Evolutionary conservation across 78 protist species (phyloP).

Genomic region (Tieghemostelium lacteum): DNA sequence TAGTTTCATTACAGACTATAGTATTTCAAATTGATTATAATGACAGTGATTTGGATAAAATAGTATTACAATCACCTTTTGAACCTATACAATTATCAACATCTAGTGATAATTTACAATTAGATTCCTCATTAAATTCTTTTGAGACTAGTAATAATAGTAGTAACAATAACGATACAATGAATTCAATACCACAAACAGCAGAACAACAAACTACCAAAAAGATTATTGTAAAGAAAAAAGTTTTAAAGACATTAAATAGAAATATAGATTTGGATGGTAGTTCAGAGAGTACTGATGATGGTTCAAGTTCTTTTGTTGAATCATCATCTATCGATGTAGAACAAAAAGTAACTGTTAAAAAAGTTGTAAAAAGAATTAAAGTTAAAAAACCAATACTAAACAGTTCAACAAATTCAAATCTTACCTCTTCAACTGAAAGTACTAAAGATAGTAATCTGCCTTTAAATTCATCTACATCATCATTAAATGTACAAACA

Average conservation of each 20-base stretch:
- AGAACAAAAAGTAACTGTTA: not conserved
- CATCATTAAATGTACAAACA: too few relatives aligned
- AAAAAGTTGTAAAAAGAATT: constrained; percentile 38
- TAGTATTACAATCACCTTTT: not conserved
- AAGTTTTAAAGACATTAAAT: constrained; percentile 32
- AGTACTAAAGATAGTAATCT: too few relatives aligned
- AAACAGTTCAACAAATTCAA: not conserved
- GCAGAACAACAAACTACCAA: too few relatives aligned
- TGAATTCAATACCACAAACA: too few relatives aligned
- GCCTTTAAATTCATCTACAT: too few relatives aligned
- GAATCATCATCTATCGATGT: not conserved
- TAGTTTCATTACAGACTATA: constrained; percentile 45
- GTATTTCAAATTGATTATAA: constrained; percentile 59
- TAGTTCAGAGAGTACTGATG: not conserved
- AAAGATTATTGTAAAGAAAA: too few relatives aligned
- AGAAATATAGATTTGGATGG: constrained; percentile 50
- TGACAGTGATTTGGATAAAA: constrained; percentile 6
- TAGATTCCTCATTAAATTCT: too few relatives aligned
- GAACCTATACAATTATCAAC: not conserved
- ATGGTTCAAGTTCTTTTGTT: not conserved
- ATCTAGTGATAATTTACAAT: too few relatives aligned
- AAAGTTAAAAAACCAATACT: constrained; percentile 12
- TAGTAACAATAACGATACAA: too few relatives aligned
- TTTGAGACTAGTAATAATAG: too few relatives aligned
- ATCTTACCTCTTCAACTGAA: not conserved